Evolutionary conservation across 2,329 filamentous ascomycete genomes (phyloP), one percentile per base, ranked within the genome.

Genomic region (Rhytidhysteron rufulum): DNA sequence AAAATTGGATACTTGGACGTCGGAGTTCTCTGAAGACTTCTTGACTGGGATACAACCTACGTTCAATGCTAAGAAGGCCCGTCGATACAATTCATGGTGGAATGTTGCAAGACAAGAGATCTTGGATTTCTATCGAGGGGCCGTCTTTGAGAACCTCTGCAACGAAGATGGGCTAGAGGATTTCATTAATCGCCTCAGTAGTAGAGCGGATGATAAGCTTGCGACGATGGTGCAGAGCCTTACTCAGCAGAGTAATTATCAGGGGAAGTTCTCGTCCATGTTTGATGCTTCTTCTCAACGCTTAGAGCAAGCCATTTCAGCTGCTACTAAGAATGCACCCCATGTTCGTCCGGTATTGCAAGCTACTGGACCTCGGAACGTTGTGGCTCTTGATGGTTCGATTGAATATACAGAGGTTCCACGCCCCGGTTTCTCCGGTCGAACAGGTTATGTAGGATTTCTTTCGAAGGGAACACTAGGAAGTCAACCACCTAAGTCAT

Each of bases 51-150:
- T 66, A 9, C 35, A 46, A 9, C 52, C 62, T 3, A 41, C 51
- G 0, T 68, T 66, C 27, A 47, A 58, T 17, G n/a, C 39, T 11
- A 36, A 32, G 0, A 60, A 65, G 31, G 42, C 41, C 13, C 54
- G 65, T 1, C 31, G 39, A 3, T 68, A 60, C 43, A 48, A 64
- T 30, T 67, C 62, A 2, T 62, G 47, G 39, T 68, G 65, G 65
- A 67, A 65, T 37, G 65, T 62, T 62, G 58, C 41, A 2, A 39
- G 51, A 1, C 53, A 64, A 40, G 60, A 60, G 30, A 22, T 50
- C 8, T 11, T 54, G 13, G 31, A 15, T 15, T n/a, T 37, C 17
- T 27, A 37, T n/a, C n/a, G 25, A 6, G 32, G 21, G 15, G 21
- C 21, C 18, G 16, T 15, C 9, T 22, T 20, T 20, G 34, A 22